Base-by-base conservation (phyloP, 2,329 filamentous ascomycete genomes). In the Alternaria longipes region DNA sequence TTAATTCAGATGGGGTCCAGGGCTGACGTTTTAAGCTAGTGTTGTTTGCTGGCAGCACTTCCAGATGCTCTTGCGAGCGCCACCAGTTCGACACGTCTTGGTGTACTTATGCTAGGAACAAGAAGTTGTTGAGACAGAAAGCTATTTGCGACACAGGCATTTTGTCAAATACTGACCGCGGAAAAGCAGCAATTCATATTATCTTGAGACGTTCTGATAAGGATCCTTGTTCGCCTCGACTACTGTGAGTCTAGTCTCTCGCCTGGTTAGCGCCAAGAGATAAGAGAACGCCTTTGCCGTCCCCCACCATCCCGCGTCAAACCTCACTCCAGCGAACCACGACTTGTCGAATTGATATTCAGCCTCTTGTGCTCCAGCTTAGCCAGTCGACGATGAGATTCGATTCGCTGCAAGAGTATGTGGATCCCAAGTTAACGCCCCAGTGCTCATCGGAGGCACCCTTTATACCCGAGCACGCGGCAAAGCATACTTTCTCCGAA, bases 261-360 rank as follows among this genome's bases (percentile, higher is more conserved):
- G 63, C 54, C 63, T 63, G 47, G 64, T 54, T 53, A 59, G 40
- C 63, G 70, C 70, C 71, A 74, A 76, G 73, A 77, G 74, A 77
- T 77, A 77, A 77, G 74, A 69, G 61, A 73, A 68, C 67, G 71
- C 71, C 73, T 63, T 62, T 68, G 60, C 70, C 65, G 71, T 68
- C 66, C 73, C 65, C 70, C 73, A 70, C 69, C 62, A 74, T 71
- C 74, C 73, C 73, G 65, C 73, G 70, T 62, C 61, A 49, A 63
- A 62, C 45, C 66, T 40, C 56, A 18, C 50, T 49, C 46, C 49
- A 59, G 59, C 68, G 59, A 67, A 71, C 66, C 54, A 60, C 52
- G 63, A 34, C 14, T 36, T 18, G 28, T 50, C 62, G 57, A 66
- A 68, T 64, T 56, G 69, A 65, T 51, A 44, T 71, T 70, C 44